Percentiles rank a stretch among this genome's conserved stretches.
Conservation (phyloP, 163 green algal species). For the Coccomyxa subellipsoidea region DNA sequence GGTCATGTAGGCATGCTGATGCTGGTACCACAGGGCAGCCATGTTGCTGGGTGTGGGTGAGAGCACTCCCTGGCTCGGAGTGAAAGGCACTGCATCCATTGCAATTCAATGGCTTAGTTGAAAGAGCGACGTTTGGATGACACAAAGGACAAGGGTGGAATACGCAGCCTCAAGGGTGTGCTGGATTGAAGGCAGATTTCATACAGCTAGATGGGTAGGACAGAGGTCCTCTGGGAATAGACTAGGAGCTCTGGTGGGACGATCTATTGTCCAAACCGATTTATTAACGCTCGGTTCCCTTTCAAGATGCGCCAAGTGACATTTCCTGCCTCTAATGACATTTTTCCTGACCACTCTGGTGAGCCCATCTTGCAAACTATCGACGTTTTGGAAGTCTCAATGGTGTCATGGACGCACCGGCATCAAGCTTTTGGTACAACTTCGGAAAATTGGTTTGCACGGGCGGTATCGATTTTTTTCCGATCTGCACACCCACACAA, state of each 20-base stretch:
- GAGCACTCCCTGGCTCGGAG: background rate
- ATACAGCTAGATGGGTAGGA: background rate
- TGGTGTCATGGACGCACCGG: background rate
- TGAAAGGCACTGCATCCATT: constrained; percentile 9
- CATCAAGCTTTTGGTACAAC: background rate
- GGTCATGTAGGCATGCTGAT: background rate
- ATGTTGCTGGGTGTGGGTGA: constrained; percentile 9
- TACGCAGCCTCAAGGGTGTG: background rate
- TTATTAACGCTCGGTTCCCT: too few relatives aligned
- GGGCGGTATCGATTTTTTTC: background rate
- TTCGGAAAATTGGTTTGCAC: background rate
- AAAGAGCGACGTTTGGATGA: background rate
- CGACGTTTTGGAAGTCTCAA: background rate
- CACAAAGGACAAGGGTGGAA: too few relatives aligned
- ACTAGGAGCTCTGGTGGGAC: background rate
- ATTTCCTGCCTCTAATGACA: background rate
- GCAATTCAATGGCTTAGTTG: background rate
- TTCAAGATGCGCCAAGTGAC: too few relatives aligned
- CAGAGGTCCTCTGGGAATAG: background rate
- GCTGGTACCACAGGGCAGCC: background rate
- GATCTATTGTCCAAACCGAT: background rate
- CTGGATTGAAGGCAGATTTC: background rate
- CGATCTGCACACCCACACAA: background rate
- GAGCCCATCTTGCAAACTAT: background rate
- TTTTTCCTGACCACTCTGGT: background rate